Evolutionary conservation across 768 basidiomycete genomes (phyloP).

Genomic region (Pisolithus tinctorius): DNA sequence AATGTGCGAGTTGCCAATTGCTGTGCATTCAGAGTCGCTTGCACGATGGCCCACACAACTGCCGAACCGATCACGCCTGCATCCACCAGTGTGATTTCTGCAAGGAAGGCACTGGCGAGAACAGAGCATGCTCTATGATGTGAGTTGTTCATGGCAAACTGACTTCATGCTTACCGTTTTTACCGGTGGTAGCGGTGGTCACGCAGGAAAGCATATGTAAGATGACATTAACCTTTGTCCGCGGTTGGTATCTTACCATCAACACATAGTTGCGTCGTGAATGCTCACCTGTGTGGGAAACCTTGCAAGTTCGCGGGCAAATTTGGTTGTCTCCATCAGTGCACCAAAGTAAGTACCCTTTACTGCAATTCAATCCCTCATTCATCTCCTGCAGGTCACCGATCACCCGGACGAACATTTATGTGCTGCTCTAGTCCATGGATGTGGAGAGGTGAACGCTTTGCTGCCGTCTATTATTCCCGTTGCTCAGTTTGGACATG

Average conservation of each 20-base stretch:
- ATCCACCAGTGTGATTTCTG: conserved; percentile 36
- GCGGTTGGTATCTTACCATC: conserved; percentile 25
- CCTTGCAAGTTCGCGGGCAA: conserved; percentile 39
- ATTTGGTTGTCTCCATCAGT: conserved; percentile 45
- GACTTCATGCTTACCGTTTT: not conserved
- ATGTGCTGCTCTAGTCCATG: conserved; percentile 47
- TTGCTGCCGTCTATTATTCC: too few species aligned
- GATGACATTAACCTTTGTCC: conserved; percentile 33
- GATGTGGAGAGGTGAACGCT: conserved; percentile 44
- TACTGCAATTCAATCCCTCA: not conserved
- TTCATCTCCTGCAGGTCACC: conserved; percentile 30
- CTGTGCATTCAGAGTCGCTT: conserved; percentile 39
- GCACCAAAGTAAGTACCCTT: conserved; percentile 38
- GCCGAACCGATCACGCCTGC: conserved; percentile 45
- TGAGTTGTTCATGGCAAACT: conserved; percentile 22
- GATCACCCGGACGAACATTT: conserved; percentile 45
- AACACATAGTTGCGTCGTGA: conserved; percentile 42
- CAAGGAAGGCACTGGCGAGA: conserved; percentile 23
- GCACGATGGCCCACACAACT: conserved; percentile 45
- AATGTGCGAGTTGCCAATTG: conserved; percentile 44
- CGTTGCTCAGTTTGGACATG: not conserved
- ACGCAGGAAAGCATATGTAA: conserved; percentile 49
- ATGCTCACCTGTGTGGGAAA: conserved; percentile 50
- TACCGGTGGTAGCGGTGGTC: conserved; percentile 40
- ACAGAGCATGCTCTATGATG: conserved; percentile 39